phyloP scores from a whole-genome alignment of 1,284 basidiomycete species.

The Ustilago shanxiensis region DNA sequence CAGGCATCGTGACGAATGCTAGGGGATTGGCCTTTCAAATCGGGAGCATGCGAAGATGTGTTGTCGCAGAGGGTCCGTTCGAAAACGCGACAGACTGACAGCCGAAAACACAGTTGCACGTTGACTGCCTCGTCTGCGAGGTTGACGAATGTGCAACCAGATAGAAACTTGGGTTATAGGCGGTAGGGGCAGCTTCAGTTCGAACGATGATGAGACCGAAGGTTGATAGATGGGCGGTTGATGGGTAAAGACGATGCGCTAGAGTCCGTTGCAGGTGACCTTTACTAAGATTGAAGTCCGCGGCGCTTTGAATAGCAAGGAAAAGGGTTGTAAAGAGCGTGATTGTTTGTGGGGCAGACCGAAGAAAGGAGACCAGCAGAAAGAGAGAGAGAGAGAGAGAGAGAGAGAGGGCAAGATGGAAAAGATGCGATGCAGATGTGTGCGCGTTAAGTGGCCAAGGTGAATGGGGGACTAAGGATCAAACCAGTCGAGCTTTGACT shows the following conservation, averaged over 20 bases:
- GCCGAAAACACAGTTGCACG: not conserved
- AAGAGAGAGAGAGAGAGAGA: not conserved
- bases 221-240: not conserved
- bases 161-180: not conserved
- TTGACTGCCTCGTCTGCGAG: not conserved
- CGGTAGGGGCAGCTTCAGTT: not conserved
- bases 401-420: not conserved
- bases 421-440: no score
- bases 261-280: not conserved
- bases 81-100: not conserved
- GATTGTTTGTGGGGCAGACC: not conserved
- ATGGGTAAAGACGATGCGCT: not conserved
- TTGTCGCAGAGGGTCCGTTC: no score
- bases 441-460: no score
- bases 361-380: not conserved
- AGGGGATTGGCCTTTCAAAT: no score
- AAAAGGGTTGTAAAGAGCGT: not conserved
- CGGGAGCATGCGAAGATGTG: no score
- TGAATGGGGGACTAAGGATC: no score
- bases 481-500: no score
- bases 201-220: not conserved
- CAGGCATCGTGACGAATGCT: conserved; percentile 28
- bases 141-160: not conserved
- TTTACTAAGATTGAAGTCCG: not conserved
- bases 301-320: not conserved